phyloP scores from a whole-genome alignment of 2,329 filamentous ascomycete genomes.

The Bipolaris zeicola region DNA sequence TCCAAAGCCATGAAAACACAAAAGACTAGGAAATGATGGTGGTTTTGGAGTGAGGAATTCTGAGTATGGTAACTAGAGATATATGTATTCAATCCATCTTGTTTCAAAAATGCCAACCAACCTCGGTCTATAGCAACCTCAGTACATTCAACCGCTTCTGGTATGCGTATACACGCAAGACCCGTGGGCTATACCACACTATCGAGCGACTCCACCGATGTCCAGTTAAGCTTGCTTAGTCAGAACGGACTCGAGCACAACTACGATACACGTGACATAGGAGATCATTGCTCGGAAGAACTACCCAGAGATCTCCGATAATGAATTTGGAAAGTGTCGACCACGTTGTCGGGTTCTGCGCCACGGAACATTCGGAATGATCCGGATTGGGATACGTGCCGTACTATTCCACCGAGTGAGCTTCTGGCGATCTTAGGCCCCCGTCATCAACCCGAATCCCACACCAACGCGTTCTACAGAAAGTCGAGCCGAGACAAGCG shows the following conservation, averaged over 20 bases:
- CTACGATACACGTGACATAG: background rate
- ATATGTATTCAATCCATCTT: background rate
- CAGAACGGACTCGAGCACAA: too few relatives aligned
- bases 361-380: background rate
- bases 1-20: background rate
- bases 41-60: too few relatives aligned
- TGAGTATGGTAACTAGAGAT: background rate
- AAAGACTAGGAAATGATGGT: background rate
- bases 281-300: background rate
- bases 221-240: background rate
- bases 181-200: background rate
- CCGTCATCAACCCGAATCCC: constrained; percentile 40
- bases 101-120: background rate
- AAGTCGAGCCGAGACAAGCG: background rate
- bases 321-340: background rate
- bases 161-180: background rate
- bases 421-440: background rate
- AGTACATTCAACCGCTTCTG: background rate
- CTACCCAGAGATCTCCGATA: background rate
- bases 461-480: constrained; percentile 52
- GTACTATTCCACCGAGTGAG: background rate
- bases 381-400: background rate
- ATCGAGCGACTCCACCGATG: background rate
- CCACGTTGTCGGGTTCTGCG: background rate
- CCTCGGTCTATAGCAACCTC: background rate